Evolutionary conservation across 2,329 filamentous ascomycete species (phyloP), one percentile per base, ranked within the genome.

Genomic region (Botrytis squamosa): DNA sequence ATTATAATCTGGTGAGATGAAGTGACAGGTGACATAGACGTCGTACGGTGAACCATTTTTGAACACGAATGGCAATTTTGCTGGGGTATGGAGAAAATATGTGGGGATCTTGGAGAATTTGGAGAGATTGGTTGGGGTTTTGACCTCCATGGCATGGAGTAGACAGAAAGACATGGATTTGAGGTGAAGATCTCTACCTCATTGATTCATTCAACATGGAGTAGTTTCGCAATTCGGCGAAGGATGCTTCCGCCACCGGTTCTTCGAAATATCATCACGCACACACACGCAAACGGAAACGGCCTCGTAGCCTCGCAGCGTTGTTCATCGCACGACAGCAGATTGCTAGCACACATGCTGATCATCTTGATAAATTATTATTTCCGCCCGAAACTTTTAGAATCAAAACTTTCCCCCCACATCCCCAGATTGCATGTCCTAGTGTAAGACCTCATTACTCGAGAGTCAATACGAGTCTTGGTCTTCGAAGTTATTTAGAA

Each of bases 71-170:
- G 33, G 29, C 46, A 38, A 36, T 49, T 52, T 67, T 38, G 22
- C 33, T 52, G 64, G 64, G 64, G 64, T 38, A 66, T 29, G 62
- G 40, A 29, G 38, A 18, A 42, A 64, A 22, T 36, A 38, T 52
- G 64, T 55, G 65, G 65, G 36, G 46, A 67, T 52, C 3, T 55
- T 67, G 65, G 36, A 67, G 65, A 55, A 52, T 20, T 38, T 55
- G n/a, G 52, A 55, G 52, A 33, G 29, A 9, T 55, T 67, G 18
- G 36, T 40, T 55, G 33, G 33, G 46, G 29, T 38, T 52, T 40
- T 52, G 46, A 52, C 36, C 44, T 55, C 18, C 36, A 68, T 68
- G 65, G 65, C 36, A 68, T 68, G 65, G 65, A 36, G 65, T 40
- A 29, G 64, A 36, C 5, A n/a, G 16, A 18, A 38, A n/a, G 38